Evolutionary conservation across 2,329 filamentous ascomycete species (phyloP), one percentile per base, ranked within the genome.

Genomic region (Phaeosphaeria sp.): DNA sequence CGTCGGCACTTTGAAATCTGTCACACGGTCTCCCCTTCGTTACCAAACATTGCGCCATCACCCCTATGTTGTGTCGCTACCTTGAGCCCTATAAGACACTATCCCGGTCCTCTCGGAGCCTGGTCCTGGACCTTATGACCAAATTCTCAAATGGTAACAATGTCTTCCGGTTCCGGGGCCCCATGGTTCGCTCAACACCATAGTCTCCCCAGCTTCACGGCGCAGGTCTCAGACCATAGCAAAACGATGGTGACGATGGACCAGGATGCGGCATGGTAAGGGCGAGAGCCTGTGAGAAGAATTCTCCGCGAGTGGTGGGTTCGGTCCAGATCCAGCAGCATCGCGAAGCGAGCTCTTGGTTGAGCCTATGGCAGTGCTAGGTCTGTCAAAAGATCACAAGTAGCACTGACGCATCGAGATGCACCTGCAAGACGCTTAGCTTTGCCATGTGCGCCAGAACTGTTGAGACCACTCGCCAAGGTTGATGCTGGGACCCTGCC

Each of bases 391-490:
- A 55, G 21, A 53, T 22, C 49, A 56, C 39, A 36, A 17, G 17
- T 24, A 39, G 36, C 44, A 43, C 42, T 53, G 47, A 43, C 46
- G 22, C 56, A 49, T 27, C 30, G 9, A 44, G 42, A 18, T 24
- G 22, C 15, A 24, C 17, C 48, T 60, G 44, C 57, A 60, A 60
- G 51, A 53, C 54, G 52, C 25, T 22, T 27, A 55, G 52, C 30
- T 57, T 43, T 49, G 50, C 25, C 30, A 65, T 66, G 64, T 55
- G 63, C 60, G 57, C 60, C 62, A 57, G 62, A 61, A 61, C 56
- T 59, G 54, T 64, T 61, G 61, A 66, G 61, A 51, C 49, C 48
- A 15, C 22, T 24, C 25, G 22, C 47, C 24, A 51, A 52, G 40
- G n/a, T 43, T 40, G 49, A 43, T 51, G 48, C 39, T 22, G 17